Evolutionary conservation across 2,329 filamentous ascomycete genomes (phyloP).

Genomic region (Raffaelea arxii): DNA sequence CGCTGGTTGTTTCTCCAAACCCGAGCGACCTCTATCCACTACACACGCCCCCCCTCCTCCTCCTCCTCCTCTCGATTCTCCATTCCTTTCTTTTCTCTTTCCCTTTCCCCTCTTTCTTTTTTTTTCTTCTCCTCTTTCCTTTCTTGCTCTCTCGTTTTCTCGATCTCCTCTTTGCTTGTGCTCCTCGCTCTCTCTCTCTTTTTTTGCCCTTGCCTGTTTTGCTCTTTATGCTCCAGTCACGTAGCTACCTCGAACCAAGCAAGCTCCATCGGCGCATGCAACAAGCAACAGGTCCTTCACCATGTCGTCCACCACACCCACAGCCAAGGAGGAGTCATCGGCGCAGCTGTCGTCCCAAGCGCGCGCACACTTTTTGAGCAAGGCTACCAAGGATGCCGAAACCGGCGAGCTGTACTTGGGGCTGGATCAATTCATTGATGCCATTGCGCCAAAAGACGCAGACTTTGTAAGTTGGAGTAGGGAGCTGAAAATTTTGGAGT

Average conservation of each 20-base stretch:
- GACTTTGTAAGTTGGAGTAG: conserved; percentile 90
- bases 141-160: neutral
- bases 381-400: conserved; percentile 66
- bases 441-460: conserved; percentile 75
- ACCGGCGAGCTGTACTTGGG: conserved; percentile 73
- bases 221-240: neutral
- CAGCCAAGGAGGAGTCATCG: conserved; percentile 51
- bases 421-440: conserved; percentile 80
- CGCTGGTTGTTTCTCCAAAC: neutral
- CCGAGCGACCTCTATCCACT: too few species aligned
- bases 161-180: neutral
- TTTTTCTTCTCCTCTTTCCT: neutral
- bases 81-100: neutral
- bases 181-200: neutral
- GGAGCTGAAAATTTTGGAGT: too few species aligned
- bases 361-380: conserved; percentile 63
- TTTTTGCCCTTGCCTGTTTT: too few species aligned
- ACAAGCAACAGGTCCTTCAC: conserved; percentile 4
- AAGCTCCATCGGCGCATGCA: neutral
- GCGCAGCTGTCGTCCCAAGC: conserved; percentile 63
- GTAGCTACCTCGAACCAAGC: neutral
- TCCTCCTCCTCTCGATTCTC: neutral
- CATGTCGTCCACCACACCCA: conserved; percentile 31
- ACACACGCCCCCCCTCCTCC: neutral
- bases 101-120: neutral